Conservation (phyloP, 148 eudicot genomes). For the Spergularia marina region DNA sequence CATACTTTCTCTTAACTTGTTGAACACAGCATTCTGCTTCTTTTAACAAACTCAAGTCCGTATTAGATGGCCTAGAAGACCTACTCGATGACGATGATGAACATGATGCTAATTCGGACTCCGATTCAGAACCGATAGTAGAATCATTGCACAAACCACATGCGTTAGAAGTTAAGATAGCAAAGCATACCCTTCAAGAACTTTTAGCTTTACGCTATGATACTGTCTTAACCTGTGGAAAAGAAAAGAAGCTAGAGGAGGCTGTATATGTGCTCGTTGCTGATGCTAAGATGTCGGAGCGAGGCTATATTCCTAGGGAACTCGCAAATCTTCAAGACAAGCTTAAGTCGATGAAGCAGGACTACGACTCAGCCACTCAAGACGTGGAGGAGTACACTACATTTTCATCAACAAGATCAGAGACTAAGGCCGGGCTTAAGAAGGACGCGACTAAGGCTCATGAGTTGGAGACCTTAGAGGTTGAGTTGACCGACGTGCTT, state of each 20-base stretch:
- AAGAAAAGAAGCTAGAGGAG: conserved; percentile 31
- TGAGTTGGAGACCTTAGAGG: conserved; percentile 36
- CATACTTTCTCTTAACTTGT: background rate
- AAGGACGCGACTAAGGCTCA: conserved; percentile 34
- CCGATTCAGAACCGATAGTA: background rate
- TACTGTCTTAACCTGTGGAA: conserved; percentile 18
- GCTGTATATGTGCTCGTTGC: conserved; percentile 27
- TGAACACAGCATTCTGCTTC: conserved; percentile 31
- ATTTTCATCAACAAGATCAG: conserved; percentile 17
- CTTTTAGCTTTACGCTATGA: conserved; percentile 22
- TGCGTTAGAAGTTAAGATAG: conserved; percentile 38
- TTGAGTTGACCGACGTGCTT: conserved; percentile 24
- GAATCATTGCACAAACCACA: conserved; percentile 28
- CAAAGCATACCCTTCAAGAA: conserved; percentile 40
- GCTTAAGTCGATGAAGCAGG: conserved; percentile 22
- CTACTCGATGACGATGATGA: conserved; percentile 24
- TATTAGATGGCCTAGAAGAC: conserved; percentile 30
- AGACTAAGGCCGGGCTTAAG: conserved; percentile 32
- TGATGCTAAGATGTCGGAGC: conserved; percentile 15
- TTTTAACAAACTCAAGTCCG: conserved; percentile 36
- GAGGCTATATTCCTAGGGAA: conserved; percentile 7
- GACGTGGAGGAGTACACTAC: conserved; percentile 25
- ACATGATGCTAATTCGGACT: conserved; percentile 11
- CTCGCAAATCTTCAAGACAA: conserved; percentile 12
- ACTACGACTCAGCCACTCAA: conserved; percentile 26